Conservation (phyloP, 1,284 basidiomycete genomes). For the Ceratobasidium theobromae region DNA sequence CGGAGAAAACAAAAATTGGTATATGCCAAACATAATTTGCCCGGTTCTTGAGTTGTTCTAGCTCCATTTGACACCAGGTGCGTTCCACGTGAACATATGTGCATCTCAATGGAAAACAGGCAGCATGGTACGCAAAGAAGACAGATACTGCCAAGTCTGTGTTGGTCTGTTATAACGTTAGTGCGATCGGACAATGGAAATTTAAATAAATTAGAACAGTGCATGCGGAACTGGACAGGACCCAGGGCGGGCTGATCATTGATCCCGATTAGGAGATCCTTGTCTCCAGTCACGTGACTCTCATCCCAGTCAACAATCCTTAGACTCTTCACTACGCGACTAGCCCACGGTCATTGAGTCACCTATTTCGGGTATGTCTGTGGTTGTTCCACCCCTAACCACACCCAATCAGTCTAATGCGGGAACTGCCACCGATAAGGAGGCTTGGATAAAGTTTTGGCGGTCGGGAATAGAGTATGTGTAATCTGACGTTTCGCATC, state of each 20-base stretch:
- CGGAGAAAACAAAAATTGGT: too few species aligned
- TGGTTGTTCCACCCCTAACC: not conserved
- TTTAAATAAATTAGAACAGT: too few species aligned
- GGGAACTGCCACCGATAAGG: not conserved
- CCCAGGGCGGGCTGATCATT: too few species aligned
- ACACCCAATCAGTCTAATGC: not conserved
- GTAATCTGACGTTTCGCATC: not conserved
- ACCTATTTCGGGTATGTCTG: not conserved
- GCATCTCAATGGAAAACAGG: not conserved
- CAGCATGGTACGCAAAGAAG: not conserved
- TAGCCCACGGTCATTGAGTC: not conserved
- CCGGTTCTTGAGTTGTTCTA: not conserved
- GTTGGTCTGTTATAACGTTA: too few species aligned
- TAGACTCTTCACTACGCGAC: not conserved
- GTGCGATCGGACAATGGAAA: too few species aligned
- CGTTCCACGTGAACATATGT: not conserved
- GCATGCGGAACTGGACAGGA: too few species aligned
- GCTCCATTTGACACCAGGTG: not conserved
- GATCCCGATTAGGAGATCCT: too few species aligned
- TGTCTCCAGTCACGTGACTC: too few species aligned
- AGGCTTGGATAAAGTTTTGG: not conserved
- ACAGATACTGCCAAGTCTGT: not conserved
- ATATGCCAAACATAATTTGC: not conserved
- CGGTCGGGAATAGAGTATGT: not conserved
- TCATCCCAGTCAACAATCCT: not conserved